Evolutionary conservation across 371 early-diverging fungal genomes (phyloP).

Genomic region (Blyttiomyces sp.): DNA sequence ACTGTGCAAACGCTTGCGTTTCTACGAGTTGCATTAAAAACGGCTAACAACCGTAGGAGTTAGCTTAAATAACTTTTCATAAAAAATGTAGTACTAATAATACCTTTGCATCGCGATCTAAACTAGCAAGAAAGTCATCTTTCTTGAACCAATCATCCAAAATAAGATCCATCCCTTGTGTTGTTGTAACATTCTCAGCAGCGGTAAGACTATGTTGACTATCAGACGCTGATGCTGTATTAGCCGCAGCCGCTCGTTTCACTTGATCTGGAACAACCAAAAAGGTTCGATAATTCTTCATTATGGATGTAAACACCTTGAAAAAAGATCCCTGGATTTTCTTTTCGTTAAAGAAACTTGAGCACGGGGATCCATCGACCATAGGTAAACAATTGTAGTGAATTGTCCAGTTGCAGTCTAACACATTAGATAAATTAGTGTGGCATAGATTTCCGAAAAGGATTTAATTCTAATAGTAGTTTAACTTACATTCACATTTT

Average conservation of each 20-base stretch:
- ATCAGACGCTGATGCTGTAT: neutral
- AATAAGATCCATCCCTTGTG: constrained; percentile 20
- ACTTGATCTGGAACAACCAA: constrained; percentile 27
- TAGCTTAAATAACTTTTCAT: no score
- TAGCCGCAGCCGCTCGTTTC: neutral
- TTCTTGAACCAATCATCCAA: constrained; percentile 55
- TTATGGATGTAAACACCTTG: constrained; percentile 72
- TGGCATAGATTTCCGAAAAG: neutral
- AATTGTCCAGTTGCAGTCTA: constrained; percentile 33
- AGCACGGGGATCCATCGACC: constrained; percentile 56
- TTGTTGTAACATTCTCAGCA: constrained; percentile 16
- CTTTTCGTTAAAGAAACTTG: constrained; percentile 66
- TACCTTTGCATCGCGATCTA: constrained; percentile 70
- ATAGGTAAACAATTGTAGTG: constrained; percentile 38
- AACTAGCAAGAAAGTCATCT: constrained; percentile 59
- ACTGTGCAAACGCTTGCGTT: constrained; percentile 81
- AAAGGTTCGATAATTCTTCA: constrained; percentile 63
- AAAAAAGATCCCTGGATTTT: constrained; percentile 68
- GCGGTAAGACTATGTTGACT: no score
- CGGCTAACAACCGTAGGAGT: constrained; percentile 20
- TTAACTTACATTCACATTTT: constrained; percentile 31
- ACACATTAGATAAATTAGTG: neutral
- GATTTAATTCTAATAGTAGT: neutral
- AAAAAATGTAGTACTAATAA: constrained; percentile 1
- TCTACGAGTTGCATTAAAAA: constrained; percentile 63